Evolutionary conservation across 345 rosid species (phyloP).

Genomic region (Sisymbrium altissimum): DNA sequence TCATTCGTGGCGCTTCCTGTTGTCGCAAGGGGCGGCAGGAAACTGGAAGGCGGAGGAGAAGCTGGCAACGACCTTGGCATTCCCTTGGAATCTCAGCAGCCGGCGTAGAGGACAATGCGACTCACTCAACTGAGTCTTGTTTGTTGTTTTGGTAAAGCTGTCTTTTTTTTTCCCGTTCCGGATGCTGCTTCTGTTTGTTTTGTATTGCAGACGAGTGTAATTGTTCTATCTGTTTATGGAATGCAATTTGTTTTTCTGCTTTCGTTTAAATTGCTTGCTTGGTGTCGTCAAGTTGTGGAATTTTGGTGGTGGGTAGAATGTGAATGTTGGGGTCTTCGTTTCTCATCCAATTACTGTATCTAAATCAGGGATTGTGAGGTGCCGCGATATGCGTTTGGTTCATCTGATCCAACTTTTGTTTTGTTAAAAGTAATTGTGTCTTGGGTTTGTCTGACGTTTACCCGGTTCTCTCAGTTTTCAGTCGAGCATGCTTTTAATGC

Average conservation of each 20-base stretch:
- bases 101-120: slow-evolving; percentile 23
- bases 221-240: background rate
- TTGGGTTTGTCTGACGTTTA: background rate
- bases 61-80: slow-evolving; percentile 53
- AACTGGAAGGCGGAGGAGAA: slow-evolving; percentile 19
- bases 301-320: background rate
- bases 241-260: slow-evolving; percentile 10
- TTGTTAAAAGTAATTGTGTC: background rate
- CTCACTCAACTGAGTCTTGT: background rate
- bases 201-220: slow-evolving; percentile 10
- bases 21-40: slow-evolving; percentile 32
- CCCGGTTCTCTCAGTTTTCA: background rate
- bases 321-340: background rate
- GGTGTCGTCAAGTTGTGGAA: background rate
- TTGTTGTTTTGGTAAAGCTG: slow-evolving; percentile 30
- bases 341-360: background rate
- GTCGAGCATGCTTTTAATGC: background rate
- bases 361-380: background rate
- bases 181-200: slow-evolving; percentile 20
- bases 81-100: slow-evolving; percentile 64
- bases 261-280: background rate
- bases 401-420: background rate
- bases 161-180: background rate
- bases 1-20: slow-evolving; percentile 58
- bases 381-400: background rate